Base-by-base conservation (phyloP, 768 basidiomycete genomes). In the Vararia minispora region DNA sequence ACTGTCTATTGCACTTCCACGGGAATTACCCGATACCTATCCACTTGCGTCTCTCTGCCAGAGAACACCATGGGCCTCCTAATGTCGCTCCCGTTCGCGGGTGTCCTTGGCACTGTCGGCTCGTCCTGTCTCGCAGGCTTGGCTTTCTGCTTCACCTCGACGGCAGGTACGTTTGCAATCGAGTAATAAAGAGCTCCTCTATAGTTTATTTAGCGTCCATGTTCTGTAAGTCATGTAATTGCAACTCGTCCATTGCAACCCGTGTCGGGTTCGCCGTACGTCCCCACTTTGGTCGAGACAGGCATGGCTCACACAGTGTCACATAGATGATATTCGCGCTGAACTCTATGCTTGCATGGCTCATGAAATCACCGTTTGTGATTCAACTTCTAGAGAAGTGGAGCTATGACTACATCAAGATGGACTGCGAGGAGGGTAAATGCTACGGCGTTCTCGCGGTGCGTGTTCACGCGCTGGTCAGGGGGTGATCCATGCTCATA, bases 141-240 rank as follows among this genome's bases (percentile, higher is more conserved):
- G 21, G 85, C 87, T 0, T 90, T 90, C 55, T 89, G 78, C 58
- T 90, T 76, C 52, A 87, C 86, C 6, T 87, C 84, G 27, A 86
- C 78, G 30, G 85, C 86, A 51, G 86, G 86, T 79, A 43, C 45
- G 69, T 58, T 20, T 29, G 13, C 30, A 28, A 14, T 4, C 3
- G 28, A 31, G 14, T 14, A 3, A 18, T 28, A 9, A 14, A 24
- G 8, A 30, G n/a, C 41, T 32, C 28, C 24, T 23, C 25, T 33
- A 28, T 11, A 10, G 6, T 25, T 29, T 51, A 55, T 47, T 51
- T 61, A 79, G 91, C 92, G 3, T 90, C 87, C 25, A 90, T 94
- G 75, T 88, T 95, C 65, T 91, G 80, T 72, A 97, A 95, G 68
- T 90, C 86, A 23, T 99, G 94, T 61, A 98, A 98, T 57, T 99